Base-by-base conservation (phyloP, 2,329 filamentous ascomycete species). In the Fusarium sp. region DNA sequence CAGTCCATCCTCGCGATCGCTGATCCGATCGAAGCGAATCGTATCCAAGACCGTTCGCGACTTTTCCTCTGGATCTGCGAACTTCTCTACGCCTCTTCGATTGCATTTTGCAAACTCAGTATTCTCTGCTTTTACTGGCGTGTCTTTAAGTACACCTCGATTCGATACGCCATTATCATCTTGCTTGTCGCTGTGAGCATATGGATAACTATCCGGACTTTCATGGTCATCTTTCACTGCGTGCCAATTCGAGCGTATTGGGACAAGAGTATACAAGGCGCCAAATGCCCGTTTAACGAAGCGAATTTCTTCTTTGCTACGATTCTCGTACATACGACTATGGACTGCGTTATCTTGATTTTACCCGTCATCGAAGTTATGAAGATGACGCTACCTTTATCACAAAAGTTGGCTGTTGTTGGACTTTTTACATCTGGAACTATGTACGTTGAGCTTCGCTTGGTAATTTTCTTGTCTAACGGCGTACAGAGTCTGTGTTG, bases 181-280 rank as follows among this genome's bases (percentile, higher is more conserved):
- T 54, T 82, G 9, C 66, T 78, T 17, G 58, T 38, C 13, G 72
- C 65, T 1, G 75, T 75, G 0, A 38, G 59, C 32, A 64, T 77
- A 20, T 82, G 80, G 80, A 68, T 80, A 6, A 74, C 70, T 6
- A 63, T 80, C 13, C 63, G 79, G 17, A 81, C 78, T 1, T 80
- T 82, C 57, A 73, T 82, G 44, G 78, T 78, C 4, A 77, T 81
- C 4, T 82, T 83, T 53, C 79, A 81, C 42, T 83, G 81, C 50
- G 48, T 80, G 3, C 82, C 82, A 0, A 71, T 83, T 1, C 75
- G 78, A 20, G 77, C 76, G 0, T 82, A 80, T 51, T 83, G 81
- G 82, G 71, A 79, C 9, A 72, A 68, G 20, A 64, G 67, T 3
- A 77, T 82, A 36, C 41, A 65, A 14, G 73, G 72, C 11, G 73